phyloP scores from a whole-genome alignment of 163 green algal species.

The Trebouxiophyceae sp. region DNA sequence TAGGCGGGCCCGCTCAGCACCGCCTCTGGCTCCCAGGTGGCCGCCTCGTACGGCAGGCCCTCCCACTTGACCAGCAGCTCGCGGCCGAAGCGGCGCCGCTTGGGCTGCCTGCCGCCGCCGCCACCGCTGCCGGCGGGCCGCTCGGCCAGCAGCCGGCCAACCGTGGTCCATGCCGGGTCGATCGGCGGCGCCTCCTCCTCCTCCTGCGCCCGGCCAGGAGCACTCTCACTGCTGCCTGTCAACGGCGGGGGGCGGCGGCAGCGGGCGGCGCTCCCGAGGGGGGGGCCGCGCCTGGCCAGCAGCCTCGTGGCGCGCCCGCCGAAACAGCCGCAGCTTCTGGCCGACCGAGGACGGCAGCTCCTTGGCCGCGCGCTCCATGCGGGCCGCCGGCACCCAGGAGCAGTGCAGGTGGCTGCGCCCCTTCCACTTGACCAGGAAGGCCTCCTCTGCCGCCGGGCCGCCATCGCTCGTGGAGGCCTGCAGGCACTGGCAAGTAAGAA shows the following conservation, averaged over 20 bases:
- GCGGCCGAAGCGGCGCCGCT: not conserved
- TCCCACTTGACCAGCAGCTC: constrained; percentile 54
- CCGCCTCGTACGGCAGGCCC: constrained; percentile 49
- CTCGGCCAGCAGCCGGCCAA: constrained; percentile 10
- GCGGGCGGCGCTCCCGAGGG: too few relatives aligned
- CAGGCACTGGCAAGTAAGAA: not conserved
- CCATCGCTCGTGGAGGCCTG: not conserved
- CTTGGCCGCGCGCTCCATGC: constrained; percentile 2
- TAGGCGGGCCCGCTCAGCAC: constrained; percentile 7
- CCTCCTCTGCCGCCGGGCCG: constrained; percentile 6
- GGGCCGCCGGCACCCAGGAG: constrained; percentile 23
- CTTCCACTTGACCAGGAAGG: constrained; percentile 61
- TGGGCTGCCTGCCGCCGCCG: constrained; percentile 6
- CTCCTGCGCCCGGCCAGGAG: too few relatives aligned
- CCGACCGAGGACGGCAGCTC: too few relatives aligned
- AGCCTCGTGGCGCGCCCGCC: too few relatives aligned
- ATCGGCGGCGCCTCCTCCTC: constrained; percentile 4
- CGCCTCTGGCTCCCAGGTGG: constrained; percentile 36
- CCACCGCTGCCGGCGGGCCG: not conserved
- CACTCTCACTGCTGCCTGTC: too few relatives aligned
- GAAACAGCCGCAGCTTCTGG: too few relatives aligned
- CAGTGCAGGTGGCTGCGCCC: constrained; percentile 43
- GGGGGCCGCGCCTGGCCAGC: too few relatives aligned
- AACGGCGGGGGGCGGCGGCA: too few relatives aligned
- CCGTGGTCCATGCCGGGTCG: constrained; percentile 7